Conservation (phyloP, 371 early-diverging fungal species). For the Rhizopus sp. region DNA sequence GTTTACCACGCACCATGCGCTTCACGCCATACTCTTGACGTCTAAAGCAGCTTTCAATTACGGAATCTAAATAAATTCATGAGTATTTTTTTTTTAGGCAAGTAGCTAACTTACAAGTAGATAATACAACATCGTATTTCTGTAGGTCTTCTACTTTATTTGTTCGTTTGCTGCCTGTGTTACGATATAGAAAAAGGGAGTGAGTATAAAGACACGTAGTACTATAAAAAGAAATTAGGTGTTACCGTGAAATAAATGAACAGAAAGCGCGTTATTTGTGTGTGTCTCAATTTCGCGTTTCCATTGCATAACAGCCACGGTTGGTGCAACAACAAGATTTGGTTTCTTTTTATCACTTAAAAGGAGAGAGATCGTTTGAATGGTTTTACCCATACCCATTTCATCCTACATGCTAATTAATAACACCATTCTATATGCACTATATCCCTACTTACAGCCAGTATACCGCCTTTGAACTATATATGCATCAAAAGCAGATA, state of each 20-base stretch:
- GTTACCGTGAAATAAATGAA: conserved; percentile 74
- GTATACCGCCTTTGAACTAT: conserved; percentile 81
- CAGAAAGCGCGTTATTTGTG: conserved; percentile 63
- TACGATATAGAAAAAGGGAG: neutral
- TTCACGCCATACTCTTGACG: conserved; percentile 74
- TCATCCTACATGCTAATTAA: conserved; percentile 60
- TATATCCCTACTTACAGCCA: conserved; percentile 54
- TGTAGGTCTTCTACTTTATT: conserved; percentile 50
- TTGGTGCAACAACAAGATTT: conserved; percentile 87
- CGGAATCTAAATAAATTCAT: conserved; percentile 52
- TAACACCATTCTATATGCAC: neutral
- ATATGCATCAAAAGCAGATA: conserved; percentile 4
- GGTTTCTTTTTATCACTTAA: conserved; percentile 67
- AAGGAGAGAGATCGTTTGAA: conserved; percentile 91
- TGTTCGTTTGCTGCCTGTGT: conserved; percentile 44
- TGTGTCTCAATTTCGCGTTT: conserved; percentile 76
- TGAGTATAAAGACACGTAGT: neutral
- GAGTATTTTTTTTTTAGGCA: neutral
- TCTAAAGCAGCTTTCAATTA: conserved; percentile 76
- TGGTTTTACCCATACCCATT: conserved; percentile 99
- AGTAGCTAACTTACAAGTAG: conserved; percentile 65
- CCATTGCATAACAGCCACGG: conserved; percentile 91
- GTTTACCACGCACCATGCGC: conserved; percentile 35
- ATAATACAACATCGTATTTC: conserved; percentile 79
- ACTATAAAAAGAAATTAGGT: neutral